phyloP scores from a whole-genome alignment of 2,329 filamentous ascomycete species.

The Thermomyces lanuginosus region DNA sequence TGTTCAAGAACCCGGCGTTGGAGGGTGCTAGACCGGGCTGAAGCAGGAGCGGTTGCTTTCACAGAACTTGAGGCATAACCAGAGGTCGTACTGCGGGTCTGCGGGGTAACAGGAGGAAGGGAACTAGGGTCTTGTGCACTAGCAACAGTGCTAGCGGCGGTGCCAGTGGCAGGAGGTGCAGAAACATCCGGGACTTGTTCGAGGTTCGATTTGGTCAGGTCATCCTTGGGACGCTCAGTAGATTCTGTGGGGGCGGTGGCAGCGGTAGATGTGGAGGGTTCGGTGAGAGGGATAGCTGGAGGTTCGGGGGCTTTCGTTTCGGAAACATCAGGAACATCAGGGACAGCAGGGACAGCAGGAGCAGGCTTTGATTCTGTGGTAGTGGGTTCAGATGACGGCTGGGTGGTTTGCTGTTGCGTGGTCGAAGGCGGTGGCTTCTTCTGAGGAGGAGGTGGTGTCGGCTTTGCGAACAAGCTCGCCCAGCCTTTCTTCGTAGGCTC shows the following conservation, averaged over 20 bases:
- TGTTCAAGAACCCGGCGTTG: conserved; percentile 82
- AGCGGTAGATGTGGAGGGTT: too few species aligned
- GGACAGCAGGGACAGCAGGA: conserved; percentile 22
- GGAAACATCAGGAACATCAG: too few species aligned
- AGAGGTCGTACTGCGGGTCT: conserved; percentile 40
- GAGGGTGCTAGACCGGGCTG: conserved; percentile 57
- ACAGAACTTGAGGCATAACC: conserved; percentile 67
- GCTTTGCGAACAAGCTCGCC: conserved; percentile 61
- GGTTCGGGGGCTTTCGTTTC: conserved; percentile 19
- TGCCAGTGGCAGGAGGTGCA: conserved; percentile 58
- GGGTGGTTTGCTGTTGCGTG: conserved; percentile 13
- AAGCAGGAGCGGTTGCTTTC: conserved; percentile 53
- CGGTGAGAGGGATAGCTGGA: conserved; percentile 17
- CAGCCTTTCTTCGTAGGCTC: conserved; percentile 36
- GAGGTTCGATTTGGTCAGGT: conserved; percentile 81
- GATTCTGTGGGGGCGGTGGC: conserved; percentile 23
- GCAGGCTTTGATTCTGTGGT: conserved; percentile 17
- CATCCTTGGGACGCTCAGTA: conserved; percentile 56
- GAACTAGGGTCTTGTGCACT: conserved; percentile 66
- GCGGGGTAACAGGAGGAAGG: conserved; percentile 34
- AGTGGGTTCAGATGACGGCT: conserved; percentile 29
- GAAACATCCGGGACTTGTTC: conserved; percentile 78
- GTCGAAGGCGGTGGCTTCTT: conserved; percentile 32
- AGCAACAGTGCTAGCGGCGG: conserved; percentile 73
- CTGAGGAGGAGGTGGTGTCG: conserved; percentile 32